A percentile compares a stretch with the other conserved stretches of the same genome.
These are phyloP conservation scores for Kuraishia floccosa DNA, from an alignment of 805 yeast genomes.

Conservation along the genomic window DNA sequence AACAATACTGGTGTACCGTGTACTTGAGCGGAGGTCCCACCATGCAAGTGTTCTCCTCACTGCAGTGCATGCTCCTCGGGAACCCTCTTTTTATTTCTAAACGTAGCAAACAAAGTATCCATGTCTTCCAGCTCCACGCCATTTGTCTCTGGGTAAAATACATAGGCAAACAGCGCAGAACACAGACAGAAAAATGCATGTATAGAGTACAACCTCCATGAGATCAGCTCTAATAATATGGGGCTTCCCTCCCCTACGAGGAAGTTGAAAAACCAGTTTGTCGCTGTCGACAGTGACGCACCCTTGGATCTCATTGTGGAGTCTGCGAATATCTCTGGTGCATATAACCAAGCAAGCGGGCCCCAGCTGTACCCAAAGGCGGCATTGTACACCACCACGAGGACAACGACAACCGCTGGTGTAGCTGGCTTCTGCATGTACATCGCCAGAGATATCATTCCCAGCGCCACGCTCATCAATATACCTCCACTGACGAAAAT, in stretches of 20 bases:
- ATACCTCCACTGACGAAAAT: constrained; percentile 65
- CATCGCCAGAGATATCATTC: constrained; percentile 49
- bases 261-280: constrained; percentile 86
- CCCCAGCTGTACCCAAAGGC: constrained; percentile 88
- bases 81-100: too few species aligned
- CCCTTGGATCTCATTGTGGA: constrained; percentile 70
- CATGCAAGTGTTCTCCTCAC: too few species aligned
- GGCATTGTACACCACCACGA: constrained; percentile 71
- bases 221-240: constrained; percentile 58
- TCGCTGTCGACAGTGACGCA: constrained; percentile 77
- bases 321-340: constrained; percentile 75
- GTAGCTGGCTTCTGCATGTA: constrained; percentile 39
- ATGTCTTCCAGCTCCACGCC: constrained; percentile 33
- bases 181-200: constrained; percentile 60
- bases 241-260: constrained; percentile 90
- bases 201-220: constrained; percentile 70
- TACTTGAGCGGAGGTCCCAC: too few species aligned
- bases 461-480: constrained; percentile 60
- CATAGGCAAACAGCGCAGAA: constrained; percentile 24
- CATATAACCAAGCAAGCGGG: constrained; percentile 80
- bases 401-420: constrained; percentile 57
- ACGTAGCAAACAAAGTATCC: constrained; percentile 30
- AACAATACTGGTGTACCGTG: too few species aligned
- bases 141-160: constrained; percentile 32
- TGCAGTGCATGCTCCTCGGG: too few species aligned